Percentiles rank a stretch among this genome's conserved stretches.
These are phyloP conservation scores for Scheffersomyces segobiensis DNA, from an alignment of 1,139 yeast species.

Conservation along the genomic window DNA sequence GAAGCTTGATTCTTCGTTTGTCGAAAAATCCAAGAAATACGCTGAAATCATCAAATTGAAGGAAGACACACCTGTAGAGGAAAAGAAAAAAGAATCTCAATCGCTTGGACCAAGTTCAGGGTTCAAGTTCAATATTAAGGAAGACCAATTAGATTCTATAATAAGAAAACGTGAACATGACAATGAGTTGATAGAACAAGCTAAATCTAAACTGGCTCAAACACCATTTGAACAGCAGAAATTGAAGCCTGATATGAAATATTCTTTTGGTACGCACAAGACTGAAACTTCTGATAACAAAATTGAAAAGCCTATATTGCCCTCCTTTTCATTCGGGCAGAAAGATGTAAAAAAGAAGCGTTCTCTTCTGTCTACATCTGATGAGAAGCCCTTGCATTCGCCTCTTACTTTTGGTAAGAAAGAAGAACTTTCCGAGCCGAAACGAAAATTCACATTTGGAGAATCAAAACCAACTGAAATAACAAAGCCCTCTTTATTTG, in stretches of 20 bases:
- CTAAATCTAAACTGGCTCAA: neutral
- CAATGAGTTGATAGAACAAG: conserved; percentile 4
- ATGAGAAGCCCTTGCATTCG: neutral
- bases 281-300: neutral
- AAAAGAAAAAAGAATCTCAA: conserved; percentile 8
- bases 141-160: conserved; percentile 24
- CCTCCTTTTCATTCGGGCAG: conserved; percentile 11
- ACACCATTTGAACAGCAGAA: neutral
- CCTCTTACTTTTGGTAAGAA: neutral
- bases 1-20: conserved; percentile 28
- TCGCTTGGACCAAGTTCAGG: conserved; percentile 37
- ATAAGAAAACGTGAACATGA: conserved; percentile 20
- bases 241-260: neutral
- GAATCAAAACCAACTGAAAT: neutral
- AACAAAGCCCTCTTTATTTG: neutral
- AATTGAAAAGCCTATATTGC: conserved; percentile 1
- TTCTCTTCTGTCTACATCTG: neutral
- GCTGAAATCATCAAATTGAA: conserved; percentile 33
- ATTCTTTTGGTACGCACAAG: conserved; percentile 4
- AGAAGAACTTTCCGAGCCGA: neutral
- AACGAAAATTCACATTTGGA: conserved; percentile 3
- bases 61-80: conserved; percentile 12
- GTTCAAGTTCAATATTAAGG: conserved; percentile 35
- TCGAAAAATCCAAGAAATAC: conserved; percentile 24
- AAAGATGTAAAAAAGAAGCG: neutral